Percentiles rank a stretch among this genome's conserved stretches.
These are phyloP conservation scores for Persicaria tinctoria DNA, from an alignment of 148 eudicot genomes.

Conservation along the genomic window DNA sequence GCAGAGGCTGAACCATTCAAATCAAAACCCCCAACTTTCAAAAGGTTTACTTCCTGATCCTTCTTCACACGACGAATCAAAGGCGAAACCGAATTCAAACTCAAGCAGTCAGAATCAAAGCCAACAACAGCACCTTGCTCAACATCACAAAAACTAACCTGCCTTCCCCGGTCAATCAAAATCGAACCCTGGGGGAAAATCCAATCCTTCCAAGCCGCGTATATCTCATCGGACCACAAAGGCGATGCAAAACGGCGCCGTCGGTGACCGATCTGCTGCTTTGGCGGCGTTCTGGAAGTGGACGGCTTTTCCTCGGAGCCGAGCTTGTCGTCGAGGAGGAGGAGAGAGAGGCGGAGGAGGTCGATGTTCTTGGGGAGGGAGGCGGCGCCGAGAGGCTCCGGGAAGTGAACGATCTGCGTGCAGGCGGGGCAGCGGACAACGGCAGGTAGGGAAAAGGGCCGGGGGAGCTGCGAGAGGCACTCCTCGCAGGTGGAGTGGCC, in stretches of 20 bases:
- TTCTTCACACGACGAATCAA: constrained; percentile 30
- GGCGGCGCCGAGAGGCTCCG: constrained; percentile 38
- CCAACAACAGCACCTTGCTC: constrained; percentile 24
- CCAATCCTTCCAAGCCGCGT: constrained; percentile 58
- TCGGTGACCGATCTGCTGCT: neutral
- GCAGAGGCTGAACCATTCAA: constrained; percentile 13
- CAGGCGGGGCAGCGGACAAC: constrained; percentile 71
- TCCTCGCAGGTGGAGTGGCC: constrained; percentile 70
- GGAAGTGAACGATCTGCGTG: constrained; percentile 52
- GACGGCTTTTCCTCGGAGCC: neutral
- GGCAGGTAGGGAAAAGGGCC: constrained; percentile 38
- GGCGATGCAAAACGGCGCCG: constrained; percentile 23
- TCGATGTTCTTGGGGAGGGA: constrained; percentile 83
- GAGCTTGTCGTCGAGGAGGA: constrained; percentile 14
- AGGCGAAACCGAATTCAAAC: constrained; percentile 10
- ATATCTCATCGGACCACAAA: constrained; percentile 50
- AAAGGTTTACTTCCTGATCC: constrained; percentile 36
- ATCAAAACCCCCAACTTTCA: constrained; percentile 36
- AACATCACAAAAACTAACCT: constrained; percentile 12
- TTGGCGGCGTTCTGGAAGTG: constrained; percentile 7
- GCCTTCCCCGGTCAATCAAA: constrained; percentile 15
- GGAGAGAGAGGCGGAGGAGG: constrained; percentile 52
- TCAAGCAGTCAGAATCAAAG: constrained; percentile 7
- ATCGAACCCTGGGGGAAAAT: constrained; percentile 35
- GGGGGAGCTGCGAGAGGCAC: constrained; percentile 49